phyloP scores from a whole-genome alignment of 768 basidiomycete genomes.

The Cytidiella melzeri region DNA sequence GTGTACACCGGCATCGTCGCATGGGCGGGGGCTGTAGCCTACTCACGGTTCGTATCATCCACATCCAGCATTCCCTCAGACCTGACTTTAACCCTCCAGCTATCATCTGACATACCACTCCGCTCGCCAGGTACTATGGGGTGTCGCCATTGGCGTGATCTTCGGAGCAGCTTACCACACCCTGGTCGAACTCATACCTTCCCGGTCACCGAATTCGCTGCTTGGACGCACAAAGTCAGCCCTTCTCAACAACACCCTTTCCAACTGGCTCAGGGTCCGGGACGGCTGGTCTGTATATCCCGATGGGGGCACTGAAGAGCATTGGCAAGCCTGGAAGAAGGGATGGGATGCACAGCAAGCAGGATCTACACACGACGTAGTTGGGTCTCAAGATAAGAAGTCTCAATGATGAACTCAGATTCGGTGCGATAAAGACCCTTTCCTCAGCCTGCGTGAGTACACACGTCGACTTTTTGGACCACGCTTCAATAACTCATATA shows the following conservation, averaged over 20 bases:
- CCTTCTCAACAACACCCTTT: slow-evolving; percentile 51
- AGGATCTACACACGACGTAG: neutral
- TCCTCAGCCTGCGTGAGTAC: neutral
- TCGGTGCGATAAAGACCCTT: neutral
- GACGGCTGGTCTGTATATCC: slow-evolving; percentile 81
- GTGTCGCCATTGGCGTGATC: slow-evolving; percentile 53
- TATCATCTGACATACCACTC: slow-evolving; percentile 72
- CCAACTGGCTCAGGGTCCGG: slow-evolving; percentile 61
- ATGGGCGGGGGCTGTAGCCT: slow-evolving; percentile 67
- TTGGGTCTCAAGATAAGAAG: neutral
- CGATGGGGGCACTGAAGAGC: slow-evolving; percentile 70
- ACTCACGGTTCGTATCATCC: slow-evolving; percentile 54
- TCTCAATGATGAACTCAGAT: neutral
- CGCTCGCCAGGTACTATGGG: slow-evolving; percentile 68
- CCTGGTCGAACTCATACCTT: slow-evolving; percentile 53
- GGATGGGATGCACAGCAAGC: slow-evolving; percentile 39
- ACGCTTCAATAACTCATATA: too few relatives aligned
- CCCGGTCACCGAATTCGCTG: slow-evolving; percentile 42
- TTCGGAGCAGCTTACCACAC: slow-evolving; percentile 52
- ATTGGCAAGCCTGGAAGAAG: slow-evolving; percentile 62
- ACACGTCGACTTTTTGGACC: too few relatives aligned
- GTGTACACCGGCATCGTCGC: slow-evolving; percentile 45
- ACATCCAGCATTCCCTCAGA: neutral
- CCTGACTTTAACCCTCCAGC: slow-evolving; percentile 29
- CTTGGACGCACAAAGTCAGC: slow-evolving; percentile 43